Conservation (phyloP, 1,139 yeast genomes). For the Hyphopichia burtonii region DNA sequence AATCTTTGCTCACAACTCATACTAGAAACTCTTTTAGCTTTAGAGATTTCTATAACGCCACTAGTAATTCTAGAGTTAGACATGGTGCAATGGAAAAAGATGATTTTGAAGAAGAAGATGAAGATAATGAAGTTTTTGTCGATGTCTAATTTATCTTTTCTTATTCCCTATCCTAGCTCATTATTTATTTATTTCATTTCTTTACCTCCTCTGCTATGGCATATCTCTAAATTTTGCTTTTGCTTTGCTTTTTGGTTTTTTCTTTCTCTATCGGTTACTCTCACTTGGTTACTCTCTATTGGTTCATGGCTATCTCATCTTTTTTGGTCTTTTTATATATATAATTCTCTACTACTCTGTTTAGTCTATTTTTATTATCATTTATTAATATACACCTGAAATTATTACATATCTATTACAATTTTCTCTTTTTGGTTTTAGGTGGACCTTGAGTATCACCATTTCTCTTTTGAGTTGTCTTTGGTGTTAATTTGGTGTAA, state of each 20-base stretch:
- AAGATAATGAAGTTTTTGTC: constrained; percentile 21
- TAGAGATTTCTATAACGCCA: constrained; percentile 14
- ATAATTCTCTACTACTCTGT: neutral
- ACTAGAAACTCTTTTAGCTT: constrained; percentile 3
- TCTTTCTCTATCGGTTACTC: constrained; percentile 5
- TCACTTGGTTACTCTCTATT: constrained; percentile 3
- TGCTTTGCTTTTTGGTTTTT: constrained; percentile 1
- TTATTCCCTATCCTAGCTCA: neutral
- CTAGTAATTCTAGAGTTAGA: constrained; percentile 17
- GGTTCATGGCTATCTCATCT: neutral
- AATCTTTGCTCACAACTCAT: neutral
- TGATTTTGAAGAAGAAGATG: constrained; percentile 24
- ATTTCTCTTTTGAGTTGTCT: constrained; percentile 3
- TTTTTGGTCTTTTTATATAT: constrained; percentile 3
- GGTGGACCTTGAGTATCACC: neutral
- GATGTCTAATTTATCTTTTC: constrained; percentile 16
- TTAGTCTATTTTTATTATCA: constrained; percentile 2
- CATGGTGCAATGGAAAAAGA: constrained; percentile 19
- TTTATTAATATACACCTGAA: constrained; percentile 1
- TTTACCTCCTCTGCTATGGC: neutral
- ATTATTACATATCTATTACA: neutral
- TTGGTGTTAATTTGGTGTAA: constrained; percentile 68
- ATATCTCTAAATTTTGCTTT: neutral
- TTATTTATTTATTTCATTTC: neutral
- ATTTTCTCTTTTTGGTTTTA: neutral